Conservation (phyloP, 306 rosid genomes). For the Cucurbita pepo region DNA sequence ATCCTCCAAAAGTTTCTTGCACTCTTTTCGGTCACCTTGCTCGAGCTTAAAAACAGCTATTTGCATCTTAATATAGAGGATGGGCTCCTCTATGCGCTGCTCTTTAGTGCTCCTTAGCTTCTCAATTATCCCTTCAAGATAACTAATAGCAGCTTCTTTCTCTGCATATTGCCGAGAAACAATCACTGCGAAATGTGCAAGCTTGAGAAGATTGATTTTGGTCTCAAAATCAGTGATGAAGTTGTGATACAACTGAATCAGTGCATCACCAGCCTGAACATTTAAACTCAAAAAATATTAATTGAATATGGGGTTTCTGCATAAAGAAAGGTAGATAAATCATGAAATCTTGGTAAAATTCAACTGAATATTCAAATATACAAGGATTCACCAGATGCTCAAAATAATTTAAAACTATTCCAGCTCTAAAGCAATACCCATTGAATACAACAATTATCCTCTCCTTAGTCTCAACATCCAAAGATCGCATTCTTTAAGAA, state of each 20-base stretch:
- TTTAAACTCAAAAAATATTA: background rate
- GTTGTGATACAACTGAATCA: constrained; percentile 83
- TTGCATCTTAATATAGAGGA: constrained; percentile 88
- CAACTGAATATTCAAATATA: background rate
- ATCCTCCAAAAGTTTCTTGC: constrained; percentile 85
- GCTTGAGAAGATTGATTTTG: constrained; percentile 94
- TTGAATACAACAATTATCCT: background rate
- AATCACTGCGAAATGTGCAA: constrained; percentile 95
- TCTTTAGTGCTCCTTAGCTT: constrained; percentile 78
- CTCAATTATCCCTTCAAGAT: constrained; percentile 84
- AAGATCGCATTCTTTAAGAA: background rate
- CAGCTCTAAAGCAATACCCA: background rate
- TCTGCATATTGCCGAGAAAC: constrained; percentile 93
- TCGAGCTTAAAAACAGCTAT: constrained; percentile 75
- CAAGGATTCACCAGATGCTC: background rate
- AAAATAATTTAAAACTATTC: background rate
- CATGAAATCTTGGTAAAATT: background rate
- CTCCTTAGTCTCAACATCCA: background rate
- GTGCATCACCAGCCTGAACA: constrained; percentile 94
- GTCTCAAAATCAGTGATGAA: constrained; percentile 99
- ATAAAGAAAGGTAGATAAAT: background rate
- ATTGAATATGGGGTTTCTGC: background rate
- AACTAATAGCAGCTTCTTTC: constrained; percentile 80
- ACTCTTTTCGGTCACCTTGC: constrained; percentile 70
- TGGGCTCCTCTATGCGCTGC: constrained; percentile 86